Conservation (phyloP, 148 eudicot genomes). For the Talinum fruticosum region DNA sequence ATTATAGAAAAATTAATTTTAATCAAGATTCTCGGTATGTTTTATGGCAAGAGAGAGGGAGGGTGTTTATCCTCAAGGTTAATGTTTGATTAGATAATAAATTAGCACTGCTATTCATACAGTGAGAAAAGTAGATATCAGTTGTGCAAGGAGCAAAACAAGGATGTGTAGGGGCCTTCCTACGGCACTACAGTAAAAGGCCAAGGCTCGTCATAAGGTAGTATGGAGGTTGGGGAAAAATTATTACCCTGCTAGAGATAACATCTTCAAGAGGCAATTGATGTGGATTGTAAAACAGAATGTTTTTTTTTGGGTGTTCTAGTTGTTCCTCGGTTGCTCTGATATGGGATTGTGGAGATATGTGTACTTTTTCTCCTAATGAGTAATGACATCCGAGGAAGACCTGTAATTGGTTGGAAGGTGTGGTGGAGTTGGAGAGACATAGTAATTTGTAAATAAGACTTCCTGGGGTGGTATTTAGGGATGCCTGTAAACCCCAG, state of each 20-base stretch:
- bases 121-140: not conserved
- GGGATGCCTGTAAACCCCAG: not conserved
- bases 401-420: not conserved
- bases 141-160: not conserved
- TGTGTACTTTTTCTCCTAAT: not conserved
- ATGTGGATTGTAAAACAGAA: not conserved
- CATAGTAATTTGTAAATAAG: not conserved
- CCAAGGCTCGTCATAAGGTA: not conserved
- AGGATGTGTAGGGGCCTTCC: not conserved
- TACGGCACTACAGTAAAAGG: not conserved
- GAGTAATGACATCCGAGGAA: not conserved
- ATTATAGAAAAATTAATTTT: no score
- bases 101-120: not conserved
- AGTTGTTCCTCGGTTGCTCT: not conserved
- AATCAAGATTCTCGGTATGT: not conserved
- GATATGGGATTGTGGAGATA: not conserved
- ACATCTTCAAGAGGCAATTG: not conserved
- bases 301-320: no score
- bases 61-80: not conserved
- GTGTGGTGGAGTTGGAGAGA: not conserved
- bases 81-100: no score
- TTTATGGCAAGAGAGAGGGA: not conserved
- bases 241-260: not conserved
- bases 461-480: not conserved
- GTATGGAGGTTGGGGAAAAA: not conserved